Percentiles rank a stretch among this genome's conserved stretches.
These are phyloP conservation scores for Asparagopsis taxiformis DNA, from an alignment of 31 red algal species.

Conservation along the genomic window DNA sequence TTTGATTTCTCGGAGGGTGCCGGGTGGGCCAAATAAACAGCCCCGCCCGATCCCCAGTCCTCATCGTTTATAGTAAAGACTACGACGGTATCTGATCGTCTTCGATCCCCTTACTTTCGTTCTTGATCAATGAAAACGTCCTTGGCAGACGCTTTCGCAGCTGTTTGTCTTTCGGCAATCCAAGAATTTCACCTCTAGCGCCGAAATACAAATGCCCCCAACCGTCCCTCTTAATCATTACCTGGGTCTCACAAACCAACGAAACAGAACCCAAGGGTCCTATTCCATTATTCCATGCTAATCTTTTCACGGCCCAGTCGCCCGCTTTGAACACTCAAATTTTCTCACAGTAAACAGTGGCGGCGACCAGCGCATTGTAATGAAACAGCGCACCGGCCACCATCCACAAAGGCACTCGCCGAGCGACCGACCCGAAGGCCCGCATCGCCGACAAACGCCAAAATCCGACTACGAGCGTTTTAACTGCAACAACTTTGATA, in stretches of 20 bases:
- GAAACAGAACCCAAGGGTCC: conserved; percentile 48
- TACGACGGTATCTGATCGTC: conserved; percentile 77
- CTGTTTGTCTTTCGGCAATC: conserved; percentile 64
- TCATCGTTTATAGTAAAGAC: conserved; percentile 36
- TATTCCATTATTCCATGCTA: conserved; percentile 93
- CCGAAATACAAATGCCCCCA: conserved; percentile 71
- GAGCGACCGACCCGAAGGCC: conserved; percentile 23
- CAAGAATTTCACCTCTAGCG: too few species aligned
- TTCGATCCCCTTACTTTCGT: too few species aligned
- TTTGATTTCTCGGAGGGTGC: too few species aligned
- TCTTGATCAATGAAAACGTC: too few species aligned
- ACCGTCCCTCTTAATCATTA: conserved; percentile 84
- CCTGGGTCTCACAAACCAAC: conserved; percentile 45
- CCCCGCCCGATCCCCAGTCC: too few species aligned
- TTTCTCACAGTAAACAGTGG: conserved; percentile 78
- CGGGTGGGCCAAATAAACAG: too few species aligned
- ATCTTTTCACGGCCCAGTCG: conserved; percentile 66
- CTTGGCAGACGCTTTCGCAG: conserved; percentile 78
- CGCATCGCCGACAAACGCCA: conserved; percentile 35
- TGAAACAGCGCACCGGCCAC: conserved; percentile 15
- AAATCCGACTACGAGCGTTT: conserved; percentile 89
- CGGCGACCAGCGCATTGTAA: conserved; percentile 9
- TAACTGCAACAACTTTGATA: conserved; percentile 98
- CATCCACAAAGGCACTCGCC: conserved; percentile 42
- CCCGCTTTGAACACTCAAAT: conserved; percentile 82